Percentiles rank a stretch among this genome's conserved stretches.
These are phyloP conservation scores for Venturia aucupariae DNA, from an alignment of 2,329 filamentous ascomycete species.

Conservation along the genomic window DNA sequence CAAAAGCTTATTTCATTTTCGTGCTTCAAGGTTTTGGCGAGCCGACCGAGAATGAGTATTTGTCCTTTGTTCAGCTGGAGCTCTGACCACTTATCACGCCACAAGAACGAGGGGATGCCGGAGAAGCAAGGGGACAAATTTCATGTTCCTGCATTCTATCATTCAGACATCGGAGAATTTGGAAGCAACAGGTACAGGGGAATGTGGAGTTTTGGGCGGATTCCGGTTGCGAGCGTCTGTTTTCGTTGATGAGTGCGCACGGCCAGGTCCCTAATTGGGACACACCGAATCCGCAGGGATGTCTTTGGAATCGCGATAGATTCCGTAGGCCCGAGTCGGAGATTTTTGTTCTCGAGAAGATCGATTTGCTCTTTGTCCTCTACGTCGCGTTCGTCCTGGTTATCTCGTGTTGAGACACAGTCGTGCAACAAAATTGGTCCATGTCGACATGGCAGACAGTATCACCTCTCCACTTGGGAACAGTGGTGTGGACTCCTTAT, in stretches of 20 bases:
- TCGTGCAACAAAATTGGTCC: not conserved
- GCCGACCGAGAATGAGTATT: not conserved
- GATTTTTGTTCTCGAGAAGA: not conserved
- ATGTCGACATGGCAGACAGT: not conserved
- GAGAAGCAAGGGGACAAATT: not conserved
- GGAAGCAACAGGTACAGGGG: not conserved
- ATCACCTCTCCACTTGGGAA: not conserved
- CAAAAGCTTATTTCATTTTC: not conserved
- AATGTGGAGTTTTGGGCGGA: not conserved
- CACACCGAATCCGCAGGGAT: not conserved
- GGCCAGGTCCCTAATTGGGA: not conserved
- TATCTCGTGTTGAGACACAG: not conserved
- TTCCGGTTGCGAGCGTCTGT: not conserved
- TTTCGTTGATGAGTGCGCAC: not conserved
- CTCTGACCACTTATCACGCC: not conserved
- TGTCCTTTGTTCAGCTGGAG: not conserved
- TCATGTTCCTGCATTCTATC: not conserved
- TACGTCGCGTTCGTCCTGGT: not conserved
- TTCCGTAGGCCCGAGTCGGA: not conserved
- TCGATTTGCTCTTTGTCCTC: not conserved
- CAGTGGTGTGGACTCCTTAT: not conserved
- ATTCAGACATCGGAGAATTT: not conserved
- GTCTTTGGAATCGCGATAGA: not conserved
- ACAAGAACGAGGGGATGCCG: not conserved
- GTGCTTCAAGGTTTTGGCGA: not conserved